Evolutionary conservation across 192 early-diverging fungal genomes (phyloP).

Genomic region (Backusella mclennaniae): DNA sequence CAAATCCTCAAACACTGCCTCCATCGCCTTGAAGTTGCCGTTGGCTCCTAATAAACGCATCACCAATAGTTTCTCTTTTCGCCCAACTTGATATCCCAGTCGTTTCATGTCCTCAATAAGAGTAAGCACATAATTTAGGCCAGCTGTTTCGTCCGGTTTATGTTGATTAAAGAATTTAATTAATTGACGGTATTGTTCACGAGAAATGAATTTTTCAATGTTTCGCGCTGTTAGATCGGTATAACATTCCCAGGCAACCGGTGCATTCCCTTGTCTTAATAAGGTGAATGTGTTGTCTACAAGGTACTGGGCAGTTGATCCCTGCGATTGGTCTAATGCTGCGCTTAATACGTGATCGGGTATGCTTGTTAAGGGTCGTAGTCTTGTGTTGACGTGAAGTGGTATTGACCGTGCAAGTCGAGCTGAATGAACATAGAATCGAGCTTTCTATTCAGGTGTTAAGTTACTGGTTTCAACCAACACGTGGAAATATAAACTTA

Average conservation of each 20-base stretch:
- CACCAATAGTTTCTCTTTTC: conserved; percentile 30
- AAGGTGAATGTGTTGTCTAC: conserved; percentile 19
- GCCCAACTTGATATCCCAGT: conserved; percentile 23
- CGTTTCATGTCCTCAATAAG: conserved; percentile 35
- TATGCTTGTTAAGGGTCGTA: background rate
- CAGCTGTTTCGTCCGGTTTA: background rate
- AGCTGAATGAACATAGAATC: background rate
- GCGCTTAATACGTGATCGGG: conserved; percentile 17
- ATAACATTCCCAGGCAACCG: conserved; percentile 37
- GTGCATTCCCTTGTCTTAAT: conserved; percentile 11
- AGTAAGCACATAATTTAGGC: conserved; percentile 25
- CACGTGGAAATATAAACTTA: background rate
- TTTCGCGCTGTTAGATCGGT: conserved; percentile 22
- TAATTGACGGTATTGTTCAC: conserved; percentile 25
- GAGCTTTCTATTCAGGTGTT: background rate
- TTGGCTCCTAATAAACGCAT: conserved; percentile 30
- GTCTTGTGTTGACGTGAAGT: background rate
- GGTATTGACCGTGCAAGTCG: conserved; percentile 1
- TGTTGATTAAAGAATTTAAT: conserved; percentile 24
- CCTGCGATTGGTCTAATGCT: conserved; percentile 32
- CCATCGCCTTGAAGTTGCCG: conserved; percentile 31
- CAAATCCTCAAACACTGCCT: conserved; percentile 27
- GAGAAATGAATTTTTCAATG: conserved; percentile 24
- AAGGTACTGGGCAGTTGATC: conserved; percentile 22
- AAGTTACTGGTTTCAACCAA: background rate